Evolutionary conservation across 2,329 filamentous ascomycete species (phyloP).

Genomic region (Xylariaceae sp.): DNA sequence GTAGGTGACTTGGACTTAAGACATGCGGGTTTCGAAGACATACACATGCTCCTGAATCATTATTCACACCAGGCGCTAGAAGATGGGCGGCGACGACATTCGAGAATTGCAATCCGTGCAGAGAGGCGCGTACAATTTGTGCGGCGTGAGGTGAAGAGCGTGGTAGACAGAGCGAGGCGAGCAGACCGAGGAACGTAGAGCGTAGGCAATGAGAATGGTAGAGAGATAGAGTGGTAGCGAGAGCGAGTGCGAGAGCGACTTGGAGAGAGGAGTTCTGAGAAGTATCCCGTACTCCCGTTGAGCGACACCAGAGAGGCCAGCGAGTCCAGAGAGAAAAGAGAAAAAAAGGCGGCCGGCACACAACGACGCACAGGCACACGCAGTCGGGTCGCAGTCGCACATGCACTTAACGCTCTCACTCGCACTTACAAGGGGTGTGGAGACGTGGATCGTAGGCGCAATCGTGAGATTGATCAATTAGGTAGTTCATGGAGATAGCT

Average conservation of each 20-base stretch:
- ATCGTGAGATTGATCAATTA: not conserved
- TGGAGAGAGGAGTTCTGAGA: not conserved
- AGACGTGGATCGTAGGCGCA: not conserved
- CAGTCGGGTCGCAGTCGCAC: not conserved
- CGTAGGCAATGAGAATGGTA: not conserved
- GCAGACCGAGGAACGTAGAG: not conserved
- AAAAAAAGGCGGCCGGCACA: not conserved
- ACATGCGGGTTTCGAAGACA: constrained; percentile 20
- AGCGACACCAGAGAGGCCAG: not conserved
- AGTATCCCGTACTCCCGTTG: not conserved
- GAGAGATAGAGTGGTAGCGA: not conserved
- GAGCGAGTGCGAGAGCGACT: not conserved
- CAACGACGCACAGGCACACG: not conserved
- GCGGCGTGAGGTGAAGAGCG: not conserved
- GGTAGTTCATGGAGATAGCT: not conserved
- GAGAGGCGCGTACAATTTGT: constrained; percentile 4
- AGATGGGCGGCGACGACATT: constrained; percentile 19
- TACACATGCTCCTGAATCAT: constrained; percentile 33
- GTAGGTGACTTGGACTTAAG: constrained; percentile 9
- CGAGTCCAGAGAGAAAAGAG: not conserved
- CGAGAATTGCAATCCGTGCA: constrained; percentile 8
- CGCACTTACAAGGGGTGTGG: not conserved
- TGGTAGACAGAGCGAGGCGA: not conserved
- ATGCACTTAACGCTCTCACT: not conserved
- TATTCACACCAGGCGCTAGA: constrained; percentile 26